These are phyloP conservation scores for Fomitopsis pulvina DNA, from an alignment of 768 basidiomycete genomes.

Conservation along the genomic window DNA sequence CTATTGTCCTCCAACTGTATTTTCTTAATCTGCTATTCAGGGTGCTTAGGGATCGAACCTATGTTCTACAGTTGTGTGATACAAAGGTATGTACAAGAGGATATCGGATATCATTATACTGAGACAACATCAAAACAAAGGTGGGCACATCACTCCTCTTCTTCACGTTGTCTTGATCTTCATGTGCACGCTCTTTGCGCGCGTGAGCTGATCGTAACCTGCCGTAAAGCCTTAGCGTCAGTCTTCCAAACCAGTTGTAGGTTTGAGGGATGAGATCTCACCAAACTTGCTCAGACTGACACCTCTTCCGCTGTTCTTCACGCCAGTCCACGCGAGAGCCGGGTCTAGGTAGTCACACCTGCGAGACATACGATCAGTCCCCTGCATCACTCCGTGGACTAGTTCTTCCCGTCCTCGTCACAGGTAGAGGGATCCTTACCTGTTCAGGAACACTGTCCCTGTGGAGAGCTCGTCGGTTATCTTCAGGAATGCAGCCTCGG, in stretches of 20 bases:
- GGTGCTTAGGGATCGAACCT: background rate
- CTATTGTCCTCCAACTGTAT: background rate
- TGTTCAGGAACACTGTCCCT: conserved; percentile 92
- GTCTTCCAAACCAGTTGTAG: background rate
- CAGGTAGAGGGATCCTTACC: conserved; percentile 30
- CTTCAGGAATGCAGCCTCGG: conserved; percentile 58
- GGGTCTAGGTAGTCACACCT: conserved; percentile 91
- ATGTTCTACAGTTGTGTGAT: too few relatives aligned
- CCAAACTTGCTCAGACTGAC: conserved; percentile 88
- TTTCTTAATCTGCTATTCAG: background rate
- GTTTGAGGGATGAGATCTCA: conserved; percentile 34
- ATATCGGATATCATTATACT: too few relatives aligned
- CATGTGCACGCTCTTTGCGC: conserved; percentile 78
- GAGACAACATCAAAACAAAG: too few relatives aligned
- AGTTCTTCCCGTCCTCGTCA: background rate
- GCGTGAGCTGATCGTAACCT: conserved; percentile 85
- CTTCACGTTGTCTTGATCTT: conserved; percentile 52
- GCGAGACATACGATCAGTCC: background rate
- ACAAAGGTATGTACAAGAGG: too few relatives aligned
- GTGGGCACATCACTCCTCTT: background rate
- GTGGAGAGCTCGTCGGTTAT: conserved; percentile 71
- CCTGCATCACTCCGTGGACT: too few relatives aligned
- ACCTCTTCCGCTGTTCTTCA: conserved; percentile 90
- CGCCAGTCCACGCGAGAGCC: conserved; percentile 89
- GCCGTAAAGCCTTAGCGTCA: conserved; percentile 1